Conservation (phyloP, 495 filamentous ascomycete species). For the Lepidopterella palustris region DNA sequence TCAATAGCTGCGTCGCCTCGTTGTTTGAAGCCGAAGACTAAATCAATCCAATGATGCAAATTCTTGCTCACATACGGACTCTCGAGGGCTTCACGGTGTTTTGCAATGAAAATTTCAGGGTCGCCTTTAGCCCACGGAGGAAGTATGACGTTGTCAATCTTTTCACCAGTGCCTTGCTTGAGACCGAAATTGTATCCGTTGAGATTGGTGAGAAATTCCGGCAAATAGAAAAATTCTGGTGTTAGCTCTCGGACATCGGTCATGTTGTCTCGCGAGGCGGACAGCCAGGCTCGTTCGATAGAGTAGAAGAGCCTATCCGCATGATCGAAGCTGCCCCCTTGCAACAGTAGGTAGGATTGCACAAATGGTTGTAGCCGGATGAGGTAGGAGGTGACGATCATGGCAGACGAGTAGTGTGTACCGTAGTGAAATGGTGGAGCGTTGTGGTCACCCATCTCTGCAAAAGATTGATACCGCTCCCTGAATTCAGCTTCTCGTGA, state of each 20-base stretch:
- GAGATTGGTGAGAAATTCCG: conserved; percentile 85
- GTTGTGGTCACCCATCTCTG: conserved; percentile 79
- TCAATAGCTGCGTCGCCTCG: conserved; percentile 89
- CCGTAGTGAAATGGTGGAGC: conserved; percentile 90
- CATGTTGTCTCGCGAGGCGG: conserved; percentile 83
- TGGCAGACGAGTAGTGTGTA: conserved; percentile 96
- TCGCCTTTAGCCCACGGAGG: conserved; percentile 97
- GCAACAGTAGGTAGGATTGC: conserved; percentile 91
- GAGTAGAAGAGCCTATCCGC: conserved; percentile 94
- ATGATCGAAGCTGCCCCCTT: conserved; percentile 95
- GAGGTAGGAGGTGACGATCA: conserved; percentile 95
- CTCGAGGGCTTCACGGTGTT: conserved; percentile 88
- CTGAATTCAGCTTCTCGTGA: conserved; percentile 68
- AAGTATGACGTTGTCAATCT: conserved; percentile 75
- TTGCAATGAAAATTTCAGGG: conserved; percentile 90
- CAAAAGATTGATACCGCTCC: conserved; percentile 78
- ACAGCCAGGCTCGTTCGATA: conserved; percentile 82
- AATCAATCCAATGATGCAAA: conserved; percentile 91
- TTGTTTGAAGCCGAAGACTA: conserved; percentile 93
- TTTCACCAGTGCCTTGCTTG: conserved; percentile 69
- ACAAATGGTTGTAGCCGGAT: conserved; percentile 95
- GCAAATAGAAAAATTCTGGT: conserved; percentile 94
- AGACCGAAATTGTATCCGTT: conserved; percentile 91
- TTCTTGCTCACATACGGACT: conserved; percentile 88
- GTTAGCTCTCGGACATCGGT: conserved; percentile 89